phyloP scores from a whole-genome alignment of 441 rosid genomes.

The Adansonia madagascariensis region DNA sequence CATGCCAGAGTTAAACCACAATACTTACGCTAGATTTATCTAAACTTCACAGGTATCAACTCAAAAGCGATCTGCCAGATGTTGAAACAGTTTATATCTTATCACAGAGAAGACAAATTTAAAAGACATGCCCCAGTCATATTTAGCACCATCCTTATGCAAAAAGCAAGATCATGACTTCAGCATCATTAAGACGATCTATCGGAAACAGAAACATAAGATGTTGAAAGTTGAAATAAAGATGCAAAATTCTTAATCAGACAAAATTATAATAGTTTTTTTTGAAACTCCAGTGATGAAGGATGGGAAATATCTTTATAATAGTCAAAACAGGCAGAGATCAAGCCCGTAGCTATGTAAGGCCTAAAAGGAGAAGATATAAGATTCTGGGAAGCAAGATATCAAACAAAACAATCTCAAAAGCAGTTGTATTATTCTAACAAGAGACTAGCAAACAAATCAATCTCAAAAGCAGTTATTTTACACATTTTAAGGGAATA shows the following conservation, averaged over 20 bases:
- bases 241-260: conserved; percentile 16
- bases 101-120: conserved; percentile 2
- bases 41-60: conserved; percentile 21
- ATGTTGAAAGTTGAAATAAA: conserved; percentile 7
- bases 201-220: conserved; percentile 23
- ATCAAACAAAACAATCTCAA: not conserved
- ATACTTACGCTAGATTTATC: conserved; percentile 16
- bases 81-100: not conserved
- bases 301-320: conserved; percentile 15
- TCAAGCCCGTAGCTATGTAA: not conserved
- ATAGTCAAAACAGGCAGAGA: not conserved
- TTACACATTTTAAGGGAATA: not conserved
- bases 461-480: not conserved
- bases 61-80: not conserved
- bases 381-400: conserved; percentile 9
- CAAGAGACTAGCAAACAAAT: not conserved
- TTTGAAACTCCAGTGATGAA: not conserved
- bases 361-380: not conserved
- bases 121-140: conserved; percentile 1
- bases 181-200: conserved; percentile 14
- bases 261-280: not conserved
- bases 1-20: conserved; percentile 4
- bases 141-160: conserved; percentile 19
- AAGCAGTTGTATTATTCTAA: conserved; percentile 11
- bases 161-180: conserved; percentile 13